Base-by-base conservation (phyloP, 371 early-diverging fungal genomes). In the Nematocida sp. region DNA sequence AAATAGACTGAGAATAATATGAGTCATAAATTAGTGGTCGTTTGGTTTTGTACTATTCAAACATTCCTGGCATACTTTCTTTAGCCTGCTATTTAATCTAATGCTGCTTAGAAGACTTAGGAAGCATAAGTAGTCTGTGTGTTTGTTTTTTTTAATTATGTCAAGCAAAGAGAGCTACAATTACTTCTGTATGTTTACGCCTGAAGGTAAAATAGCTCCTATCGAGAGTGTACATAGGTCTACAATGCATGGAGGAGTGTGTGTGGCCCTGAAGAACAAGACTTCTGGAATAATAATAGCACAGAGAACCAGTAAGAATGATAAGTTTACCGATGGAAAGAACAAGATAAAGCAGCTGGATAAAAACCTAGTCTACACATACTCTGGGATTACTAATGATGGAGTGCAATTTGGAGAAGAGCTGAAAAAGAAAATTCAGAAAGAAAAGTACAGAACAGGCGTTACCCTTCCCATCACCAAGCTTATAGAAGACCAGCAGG, bases 371-470 rank as follows among this genome's bases (percentile, higher is more conserved):
- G 61, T 81, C 19, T 83, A 81, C 55, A 53, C 78, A 13, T 83
- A 81, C 63, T 63, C 82, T 37, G 84, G 84, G 27, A 79, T 83
- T 19, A 83, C 84, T 41, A 83, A 83, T 53, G 84, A 83, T 57
- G 84, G 84, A 35, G 34, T 75, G 15, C 53, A 65, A 51, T 79
- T 82, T 60, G 78, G 79, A 29, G 55, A 78, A n/a, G 79, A 77
- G 58, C 38, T 83, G 25, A 77, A 75, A 21, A 34, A 79, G 25
- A 63, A 78, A 43, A 60, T 48, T 35, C 67, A 81, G 25, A 2
- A 29, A 21, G 80, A 83, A 29, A 70, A 70, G 63, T 52, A 70
- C 61, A 47, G 29, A 27, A 31, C 76, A n/a, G 74, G 74, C 17
- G 27, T 47, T 11, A 15, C 49, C 31, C 53, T 49, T 5, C 58